Percentiles rank a stretch among this genome's conserved stretches.
These are phyloP conservation scores for Ceratocystis cubensis DNA, from an alignment of 2,329 filamentous ascomycete genomes.

Conservation along the genomic window DNA sequence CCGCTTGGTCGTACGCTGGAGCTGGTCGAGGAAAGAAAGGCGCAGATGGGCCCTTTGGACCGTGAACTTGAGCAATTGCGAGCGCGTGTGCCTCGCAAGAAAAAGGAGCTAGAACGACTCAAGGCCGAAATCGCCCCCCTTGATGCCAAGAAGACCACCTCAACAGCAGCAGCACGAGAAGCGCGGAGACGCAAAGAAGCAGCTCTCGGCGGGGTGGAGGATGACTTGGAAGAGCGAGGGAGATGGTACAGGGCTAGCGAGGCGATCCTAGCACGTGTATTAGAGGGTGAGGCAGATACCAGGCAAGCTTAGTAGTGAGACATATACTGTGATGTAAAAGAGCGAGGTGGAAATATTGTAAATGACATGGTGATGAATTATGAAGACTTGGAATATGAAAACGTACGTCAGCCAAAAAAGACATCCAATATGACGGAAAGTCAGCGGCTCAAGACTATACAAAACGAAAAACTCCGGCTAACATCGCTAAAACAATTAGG, in stretches of 20 bases:
- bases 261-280: conserved; percentile 37
- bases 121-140: conserved; percentile 55
- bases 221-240: conserved; percentile 63
- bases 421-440: neutral
- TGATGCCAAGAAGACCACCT: conserved; percentile 53
- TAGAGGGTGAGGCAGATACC: neutral
- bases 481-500: neutral
- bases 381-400: neutral
- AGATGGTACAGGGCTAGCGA: conserved; percentile 65
- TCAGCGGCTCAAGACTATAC: neutral
- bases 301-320: neutral
- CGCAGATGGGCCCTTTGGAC: conserved; percentile 44
- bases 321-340: neutral
- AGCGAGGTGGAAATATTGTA: neutral
- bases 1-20: conserved; percentile 45
- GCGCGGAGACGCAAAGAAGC: conserved; percentile 56
- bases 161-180: conserved; percentile 55
- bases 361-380: neutral
- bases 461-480: neutral
- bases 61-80: conserved; percentile 51
- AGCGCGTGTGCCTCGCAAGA: conserved; percentile 50
- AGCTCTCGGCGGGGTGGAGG: conserved; percentile 46
- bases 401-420: neutral
- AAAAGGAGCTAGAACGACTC: conserved; percentile 53
- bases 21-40: conserved; percentile 39